phyloP scores from a whole-genome alignment of 169 alveolate genomes.

The Eimeria praecox region DNA sequence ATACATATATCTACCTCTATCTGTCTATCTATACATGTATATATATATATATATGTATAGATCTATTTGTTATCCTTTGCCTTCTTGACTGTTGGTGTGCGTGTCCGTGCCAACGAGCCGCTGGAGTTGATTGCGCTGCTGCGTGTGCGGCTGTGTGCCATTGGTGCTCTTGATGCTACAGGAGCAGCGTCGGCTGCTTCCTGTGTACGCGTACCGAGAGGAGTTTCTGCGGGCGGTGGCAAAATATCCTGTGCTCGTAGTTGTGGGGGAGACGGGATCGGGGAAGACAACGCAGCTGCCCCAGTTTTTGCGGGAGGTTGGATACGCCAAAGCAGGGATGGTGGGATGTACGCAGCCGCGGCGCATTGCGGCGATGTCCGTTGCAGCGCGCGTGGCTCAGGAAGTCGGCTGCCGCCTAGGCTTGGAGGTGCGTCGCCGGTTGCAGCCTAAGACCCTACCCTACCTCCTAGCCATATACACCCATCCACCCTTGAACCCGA shows the following conservation, averaged over 20 bases:
- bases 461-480: background rate
- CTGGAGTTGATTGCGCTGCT: background rate
- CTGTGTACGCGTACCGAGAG: conserved; percentile 96
- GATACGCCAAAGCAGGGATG: conserved; percentile 97
- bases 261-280: conserved; percentile 99
- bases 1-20: too few relatives aligned
- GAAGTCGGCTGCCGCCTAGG: conserved; percentile 99
- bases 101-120: background rate
- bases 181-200: conserved; percentile 90
- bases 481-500: background rate
- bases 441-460: background rate
- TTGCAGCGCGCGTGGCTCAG: conserved; percentile 98
- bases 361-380: conserved; percentile 99
- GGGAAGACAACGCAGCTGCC: conserved; percentile 99
- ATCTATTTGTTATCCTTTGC: background rate
- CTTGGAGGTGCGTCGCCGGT: conserved; percentile 86
- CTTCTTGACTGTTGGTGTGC: background rate
- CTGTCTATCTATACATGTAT: too few relatives aligned
- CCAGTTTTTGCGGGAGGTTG: conserved; percentile 97
- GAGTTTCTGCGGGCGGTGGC: conserved; percentile 96
- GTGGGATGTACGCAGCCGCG: conserved; percentile 99
- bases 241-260: conserved; percentile 95
- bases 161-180: conserved; percentile 53
- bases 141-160: background rate
- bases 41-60: too few relatives aligned